Evolutionary conservation across 257 asterid genomes (phyloP).

Genomic region (Cordia subcordata): DNA sequence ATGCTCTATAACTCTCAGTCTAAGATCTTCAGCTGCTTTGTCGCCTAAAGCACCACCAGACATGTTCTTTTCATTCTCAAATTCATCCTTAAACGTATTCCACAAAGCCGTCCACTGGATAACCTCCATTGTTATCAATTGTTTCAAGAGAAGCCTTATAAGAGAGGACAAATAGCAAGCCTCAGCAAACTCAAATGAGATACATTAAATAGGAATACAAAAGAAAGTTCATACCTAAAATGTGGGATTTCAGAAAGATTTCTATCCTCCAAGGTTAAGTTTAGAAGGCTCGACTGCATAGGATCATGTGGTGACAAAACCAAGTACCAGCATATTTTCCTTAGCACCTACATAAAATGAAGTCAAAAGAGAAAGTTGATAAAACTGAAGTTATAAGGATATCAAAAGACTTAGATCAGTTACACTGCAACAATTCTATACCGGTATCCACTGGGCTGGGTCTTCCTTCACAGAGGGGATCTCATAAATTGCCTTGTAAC

Average conservation of each 20-base stretch:
- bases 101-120: conserved; percentile 84
- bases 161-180: conserved; percentile 6
- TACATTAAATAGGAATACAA: neutral
- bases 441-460: conserved; percentile 83
- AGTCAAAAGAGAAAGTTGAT: neutral
- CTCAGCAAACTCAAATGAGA: neutral
- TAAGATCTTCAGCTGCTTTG: conserved; percentile 89
- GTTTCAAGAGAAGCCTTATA: conserved; percentile 69
- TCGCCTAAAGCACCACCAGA: conserved; percentile 84
- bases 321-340: conserved; percentile 95
- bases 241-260: conserved; percentile 92
- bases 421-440: conserved; percentile 13
- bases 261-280: conserved; percentile 87
- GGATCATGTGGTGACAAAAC: conserved; percentile 91
- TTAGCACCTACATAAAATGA: conserved; percentile 52
- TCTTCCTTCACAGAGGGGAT: conserved; percentile 89
- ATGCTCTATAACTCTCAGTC: conserved; percentile 86
- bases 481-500: conserved; percentile 90
- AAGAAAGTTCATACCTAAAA: conserved; percentile 43
- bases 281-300: conserved; percentile 96
- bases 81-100: conserved; percentile 82
- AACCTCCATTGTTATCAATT: conserved; percentile 92
- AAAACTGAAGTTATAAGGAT: neutral
- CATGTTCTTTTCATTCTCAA: conserved; percentile 82
- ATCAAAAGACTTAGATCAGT: neutral